Evolutionary conservation across 2,329 filamentous ascomycete species (phyloP), one percentile per base, ranked within the genome.

Genomic region (Cercospora janseana): DNA sequence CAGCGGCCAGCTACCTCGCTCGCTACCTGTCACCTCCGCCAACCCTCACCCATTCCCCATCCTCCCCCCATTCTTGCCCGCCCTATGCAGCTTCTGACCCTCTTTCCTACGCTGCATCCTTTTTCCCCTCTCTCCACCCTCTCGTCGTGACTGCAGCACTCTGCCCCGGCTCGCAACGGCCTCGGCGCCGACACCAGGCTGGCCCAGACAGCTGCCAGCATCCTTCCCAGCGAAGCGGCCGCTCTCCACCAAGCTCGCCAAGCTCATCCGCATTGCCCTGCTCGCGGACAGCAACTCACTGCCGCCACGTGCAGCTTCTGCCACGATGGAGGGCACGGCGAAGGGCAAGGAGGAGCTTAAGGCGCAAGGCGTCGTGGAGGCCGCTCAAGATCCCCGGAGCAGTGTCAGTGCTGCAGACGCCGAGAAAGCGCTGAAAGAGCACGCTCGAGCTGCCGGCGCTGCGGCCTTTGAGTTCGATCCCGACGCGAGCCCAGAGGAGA

Each of bases 391-490:
- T 67, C 83, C 87, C 27, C 72, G 87, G 60, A 86, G 78, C 66
- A 73, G 71, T 35, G 79, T 90, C 57, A 80, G 82, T 1, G 76
- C 88, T 38, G 80, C 86, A 31, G 82, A 85, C 57, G 87, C 87
- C 24, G 80, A 95, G 71, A 77, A 80, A 60, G 80, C 81, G 62
- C 79, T 96, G 41, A 78, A 95, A 20, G 76, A 87, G 46, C 84
- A 95, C 69, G 88, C 88, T 60, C 82, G 79, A 64, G 85, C 86
- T 63, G 88, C 86, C 9, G 93, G 93, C 32, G 81, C 86, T 18
- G 74, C 85, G 23, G 91, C 89, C 57, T 93, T 87, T 67, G 81
- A 84, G 55, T 98, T 97, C 72, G 80, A 98, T 66, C 89, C 93
- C 1, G 74, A 95, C 74, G 91, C 90, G 32, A 85, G 79, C 34